These are phyloP conservation scores for Pleurotus salmoneostramineus DNA, from an alignment of 768 basidiomycete genomes.

Conservation along the genomic window DNA sequence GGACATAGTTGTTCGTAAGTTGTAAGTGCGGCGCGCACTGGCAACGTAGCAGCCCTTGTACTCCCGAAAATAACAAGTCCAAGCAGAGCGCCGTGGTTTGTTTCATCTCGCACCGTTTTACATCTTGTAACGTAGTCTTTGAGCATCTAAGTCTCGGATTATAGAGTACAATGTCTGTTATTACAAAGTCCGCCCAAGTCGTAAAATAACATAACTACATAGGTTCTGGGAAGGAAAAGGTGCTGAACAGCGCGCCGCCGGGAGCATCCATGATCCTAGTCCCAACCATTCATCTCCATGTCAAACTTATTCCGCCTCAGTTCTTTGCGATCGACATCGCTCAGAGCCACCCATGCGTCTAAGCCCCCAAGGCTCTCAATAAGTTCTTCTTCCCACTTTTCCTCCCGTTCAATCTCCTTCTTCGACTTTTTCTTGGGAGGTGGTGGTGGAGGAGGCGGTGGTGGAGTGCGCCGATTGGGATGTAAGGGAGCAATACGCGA, in stretches of 20 bases:
- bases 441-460: conserved; percentile 65
- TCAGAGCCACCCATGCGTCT: conserved; percentile 46
- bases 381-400: conserved; percentile 78
- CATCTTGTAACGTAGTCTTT: too few species aligned
- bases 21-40: not conserved
- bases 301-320: conserved; percentile 61
- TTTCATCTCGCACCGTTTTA: not conserved
- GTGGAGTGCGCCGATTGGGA: conserved; percentile 67
- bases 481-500: conserved; percentile 75
- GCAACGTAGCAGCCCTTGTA: not conserved
- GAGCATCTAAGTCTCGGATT: not conserved
- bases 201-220: too few species aligned
- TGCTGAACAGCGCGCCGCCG: too few species aligned
- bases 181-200: not conserved
- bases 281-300: conserved; percentile 57
- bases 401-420: conserved; percentile 72
- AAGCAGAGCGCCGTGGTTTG: not conserved
- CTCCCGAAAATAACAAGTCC: not conserved
- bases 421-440: conserved; percentile 77
- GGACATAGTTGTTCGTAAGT: conserved; percentile 10
- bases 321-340: conserved; percentile 45
- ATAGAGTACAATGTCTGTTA: not conserved
- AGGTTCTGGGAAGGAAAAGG: too few species aligned
- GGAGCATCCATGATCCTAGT: conserved; percentile 27
- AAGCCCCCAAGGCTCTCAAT: conserved; percentile 71